Conservation (phyloP, 768 basidiomycete genomes). For the Agaricus subrufescens region DNA sequence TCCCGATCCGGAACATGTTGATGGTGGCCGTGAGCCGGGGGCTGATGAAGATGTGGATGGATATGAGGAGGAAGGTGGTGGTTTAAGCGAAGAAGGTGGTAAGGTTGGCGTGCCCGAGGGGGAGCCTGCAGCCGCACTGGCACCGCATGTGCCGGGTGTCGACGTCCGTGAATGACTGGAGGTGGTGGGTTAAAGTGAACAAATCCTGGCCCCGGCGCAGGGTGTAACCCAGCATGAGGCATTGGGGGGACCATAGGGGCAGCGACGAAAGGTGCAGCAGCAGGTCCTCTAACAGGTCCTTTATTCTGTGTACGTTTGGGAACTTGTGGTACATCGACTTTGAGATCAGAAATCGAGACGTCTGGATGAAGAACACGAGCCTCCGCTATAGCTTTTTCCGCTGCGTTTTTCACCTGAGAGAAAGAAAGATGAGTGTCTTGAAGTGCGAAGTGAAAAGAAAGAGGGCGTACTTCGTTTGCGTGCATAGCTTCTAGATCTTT, state of each 20-base stretch:
- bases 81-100: neutral
- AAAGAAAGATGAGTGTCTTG: neutral
- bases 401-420: constrained; percentile 61
- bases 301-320: neutral
- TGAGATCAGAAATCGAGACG: constrained; percentile 45
- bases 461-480: constrained; percentile 50
- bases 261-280: too few relatives aligned
- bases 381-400: constrained; percentile 59
- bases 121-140: neutral
- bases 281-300: neutral
- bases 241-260: neutral
- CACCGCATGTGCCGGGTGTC: neutral
- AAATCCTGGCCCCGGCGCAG: neutral
- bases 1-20: neutral
- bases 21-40: neutral
- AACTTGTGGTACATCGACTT: constrained; percentile 56
- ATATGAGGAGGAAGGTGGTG: neutral
- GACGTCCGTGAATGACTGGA: neutral
- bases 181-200: neutral
- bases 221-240: neutral
- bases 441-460: neutral
- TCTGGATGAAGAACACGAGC: constrained; percentile 60
- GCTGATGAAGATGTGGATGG: neutral
- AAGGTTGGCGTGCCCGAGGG: neutral
- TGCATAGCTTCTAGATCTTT: constrained; percentile 53